Base-by-base conservation (phyloP, 2,329 filamentous ascomycete species). In the Calonectria multiphialidica region DNA sequence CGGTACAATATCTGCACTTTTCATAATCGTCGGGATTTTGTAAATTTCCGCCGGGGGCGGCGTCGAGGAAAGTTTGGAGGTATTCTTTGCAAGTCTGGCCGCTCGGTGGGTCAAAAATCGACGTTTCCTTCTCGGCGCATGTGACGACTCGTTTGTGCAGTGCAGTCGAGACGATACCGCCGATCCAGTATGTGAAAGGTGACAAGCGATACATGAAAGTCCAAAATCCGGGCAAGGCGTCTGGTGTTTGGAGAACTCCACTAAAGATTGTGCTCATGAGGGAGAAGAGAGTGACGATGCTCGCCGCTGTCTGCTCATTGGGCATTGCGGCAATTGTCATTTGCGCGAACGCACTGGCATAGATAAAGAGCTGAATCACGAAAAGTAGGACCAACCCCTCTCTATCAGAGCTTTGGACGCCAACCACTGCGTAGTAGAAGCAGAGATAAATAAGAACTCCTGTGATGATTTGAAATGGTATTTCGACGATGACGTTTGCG, bases 241-340 rank as follows among this genome's bases (percentile, higher is more conserved):
- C 72, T 0, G 91, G 89, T 0, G 87, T 82, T 72, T 92, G 90
- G 66, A 95, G 83, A 4, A 94, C 92, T 80, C 92, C 88, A 77
- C 88, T 90, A 85, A 93, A 93, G 68, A 90, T 86, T 44, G 91
- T 83, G 73, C 86, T 88, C 80, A 93, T 87, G 30, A 90, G 86
- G 72, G 90, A 88, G 18, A 93, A 79, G 33, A 93, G 80, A 8
- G 90, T 91, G 65, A 90, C 91, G 21, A 94, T 81, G 57, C 89
- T 90, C 7, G 89, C 90, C 6, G 92, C 93, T 0, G 92, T 94
- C 77, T 93, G 89, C 1, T 93, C 92, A 68, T 93, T 88, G 0
- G 91, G 91, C 45, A 95, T 87, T 2, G 90, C 92, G 1, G 92
- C 91, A 69, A 95, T 94, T 42, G 91, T 89, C 90, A 95, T 91